Conservation (phyloP, 805 yeast genomes). For the Naumovozyma dairenensis region DNA sequence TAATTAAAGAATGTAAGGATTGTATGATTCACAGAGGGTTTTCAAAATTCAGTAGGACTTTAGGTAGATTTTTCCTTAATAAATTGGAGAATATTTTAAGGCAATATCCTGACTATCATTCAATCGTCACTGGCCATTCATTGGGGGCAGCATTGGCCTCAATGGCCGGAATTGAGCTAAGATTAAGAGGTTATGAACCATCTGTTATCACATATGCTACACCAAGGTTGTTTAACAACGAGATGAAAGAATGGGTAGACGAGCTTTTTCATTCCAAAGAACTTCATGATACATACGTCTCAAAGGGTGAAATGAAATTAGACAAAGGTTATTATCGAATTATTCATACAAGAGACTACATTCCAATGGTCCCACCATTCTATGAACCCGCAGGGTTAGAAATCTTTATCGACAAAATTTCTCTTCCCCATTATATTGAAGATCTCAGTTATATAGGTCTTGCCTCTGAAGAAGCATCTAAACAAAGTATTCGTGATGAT, state of each 20-base stretch:
- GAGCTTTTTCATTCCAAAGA: constrained; percentile 33
- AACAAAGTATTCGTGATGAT: background rate
- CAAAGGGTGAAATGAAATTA: constrained; percentile 20
- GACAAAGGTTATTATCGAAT: constrained; percentile 42
- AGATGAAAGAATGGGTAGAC: constrained; percentile 45
- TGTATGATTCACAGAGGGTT: constrained; percentile 64
- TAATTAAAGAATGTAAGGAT: constrained; percentile 32
- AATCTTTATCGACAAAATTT: constrained; percentile 34
- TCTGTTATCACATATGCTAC: constrained; percentile 51
- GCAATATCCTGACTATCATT: constrained; percentile 37
- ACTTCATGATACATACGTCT: constrained; percentile 19
- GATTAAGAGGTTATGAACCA: constrained; percentile 44
- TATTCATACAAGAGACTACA: constrained; percentile 46
- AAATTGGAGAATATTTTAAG: constrained; percentile 29
- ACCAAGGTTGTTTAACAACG: constrained; percentile 52
- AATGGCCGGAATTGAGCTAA: constrained; percentile 53
- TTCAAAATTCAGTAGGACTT: constrained; percentile 35
- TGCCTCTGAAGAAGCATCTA: constrained; percentile 1
- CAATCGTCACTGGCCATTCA: constrained; percentile 63
- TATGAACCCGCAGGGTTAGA: constrained; percentile 44
- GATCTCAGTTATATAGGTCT: constrained; percentile 23
- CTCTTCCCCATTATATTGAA: constrained; percentile 23
- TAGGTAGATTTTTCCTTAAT: constrained; percentile 32
- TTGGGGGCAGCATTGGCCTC: constrained; percentile 65
- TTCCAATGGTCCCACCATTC: constrained; percentile 52